These are phyloP conservation scores for Globisporangium yorkense DNA, from an alignment of 352 stramenopile species.

Conservation along the genomic window DNA sequence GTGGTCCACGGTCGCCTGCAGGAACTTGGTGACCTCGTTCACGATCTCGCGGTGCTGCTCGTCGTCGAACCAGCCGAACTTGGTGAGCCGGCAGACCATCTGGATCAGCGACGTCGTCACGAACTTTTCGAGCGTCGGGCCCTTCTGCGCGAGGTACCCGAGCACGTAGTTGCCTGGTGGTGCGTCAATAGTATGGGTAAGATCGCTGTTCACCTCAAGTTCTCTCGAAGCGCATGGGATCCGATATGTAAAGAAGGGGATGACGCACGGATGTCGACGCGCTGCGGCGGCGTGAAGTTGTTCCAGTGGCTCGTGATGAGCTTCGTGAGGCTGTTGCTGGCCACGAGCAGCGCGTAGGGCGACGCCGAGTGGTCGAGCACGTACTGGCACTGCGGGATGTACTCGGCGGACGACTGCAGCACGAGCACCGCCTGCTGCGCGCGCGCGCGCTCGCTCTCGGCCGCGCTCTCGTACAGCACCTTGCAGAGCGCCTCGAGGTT, in stretches of 20 bases:
- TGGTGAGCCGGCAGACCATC: constrained; percentile 97
- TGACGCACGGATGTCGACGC: constrained; percentile 89
- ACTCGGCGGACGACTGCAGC: constrained; percentile 91
- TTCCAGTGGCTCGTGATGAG: constrained; percentile 98
- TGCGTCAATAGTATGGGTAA: too few relatives aligned
- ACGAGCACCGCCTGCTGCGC: constrained; percentile 82
- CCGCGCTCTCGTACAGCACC: constrained; percentile 70
- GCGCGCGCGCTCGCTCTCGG: constrained; percentile 63
- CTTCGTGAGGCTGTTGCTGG: constrained; percentile 95
- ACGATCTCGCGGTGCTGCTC: constrained; percentile 95
- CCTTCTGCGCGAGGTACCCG: constrained; percentile 95
- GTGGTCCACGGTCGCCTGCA: constrained; percentile 96
- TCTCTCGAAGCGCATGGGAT: too few relatives aligned
- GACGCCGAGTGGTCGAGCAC: constrained; percentile 96
- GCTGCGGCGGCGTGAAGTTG: constrained; percentile 80
- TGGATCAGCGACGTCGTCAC: constrained; percentile 95
- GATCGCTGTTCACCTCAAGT: too few relatives aligned
- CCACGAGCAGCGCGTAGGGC: constrained; percentile 94
- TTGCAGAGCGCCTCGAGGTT: constrained; percentile 79
- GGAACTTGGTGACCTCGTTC: constrained; percentile 97
- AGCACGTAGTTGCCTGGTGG: constrained; percentile 94
- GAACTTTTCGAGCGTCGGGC: constrained; percentile 92
- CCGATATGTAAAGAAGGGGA: too few relatives aligned
- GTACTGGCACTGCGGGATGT: constrained; percentile 98
- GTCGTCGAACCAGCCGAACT: constrained; percentile 99